Evolutionary conservation across 1,284 basidiomycete species (phyloP).

Genomic region (Austroboletus novae-zelandiae): DNA sequence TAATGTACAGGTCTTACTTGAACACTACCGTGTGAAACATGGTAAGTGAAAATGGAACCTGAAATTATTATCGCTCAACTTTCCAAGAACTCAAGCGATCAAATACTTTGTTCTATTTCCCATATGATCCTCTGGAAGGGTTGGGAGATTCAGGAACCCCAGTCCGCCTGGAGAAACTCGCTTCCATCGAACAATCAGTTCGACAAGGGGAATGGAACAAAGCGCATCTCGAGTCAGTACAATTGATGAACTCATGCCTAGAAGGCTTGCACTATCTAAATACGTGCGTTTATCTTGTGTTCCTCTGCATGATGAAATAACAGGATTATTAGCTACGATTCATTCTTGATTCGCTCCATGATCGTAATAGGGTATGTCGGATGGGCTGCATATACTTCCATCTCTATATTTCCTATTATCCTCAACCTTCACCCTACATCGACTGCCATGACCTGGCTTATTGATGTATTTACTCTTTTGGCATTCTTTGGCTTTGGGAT

Average conservation of each 20-base stretch:
- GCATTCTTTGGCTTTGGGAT: slow-evolving; percentile 42
- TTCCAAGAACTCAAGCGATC: slow-evolving; percentile 57
- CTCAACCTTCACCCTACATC: neutral
- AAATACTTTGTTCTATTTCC: slow-evolving; percentile 60
- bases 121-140: slow-evolving; percentile 47
- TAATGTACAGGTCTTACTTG: slow-evolving; percentile 75
- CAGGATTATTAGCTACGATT: slow-evolving; percentile 57
- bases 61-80: slow-evolving; percentile 4
- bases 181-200: slow-evolving; percentile 47
- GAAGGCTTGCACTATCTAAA: slow-evolving; percentile 79
- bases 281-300: slow-evolving; percentile 43
- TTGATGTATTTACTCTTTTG: slow-evolving; percentile 28
- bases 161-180: slow-evolving; percentile 29
- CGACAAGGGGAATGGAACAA: slow-evolving; percentile 42
- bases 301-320: slow-evolving; percentile 12
- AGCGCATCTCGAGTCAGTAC: slow-evolving; percentile 49
- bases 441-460: neutral
- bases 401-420: slow-evolving; percentile 43
- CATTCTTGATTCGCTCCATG: slow-evolving; percentile 66
- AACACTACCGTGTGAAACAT: slow-evolving; percentile 81
- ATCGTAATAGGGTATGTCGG: slow-evolving; percentile 76
- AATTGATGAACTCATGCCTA: slow-evolving; percentile 58
- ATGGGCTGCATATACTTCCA: slow-evolving; percentile 69
- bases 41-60: slow-evolving; percentile 38
- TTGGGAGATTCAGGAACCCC: slow-evolving; percentile 24